A percentile compares a stretch with the other conserved stretches of the same genome.
These are phyloP conservation scores for Fraxinus sp. DNA, from an alignment of 305 asterid species.

Conservation along the genomic window DNA sequence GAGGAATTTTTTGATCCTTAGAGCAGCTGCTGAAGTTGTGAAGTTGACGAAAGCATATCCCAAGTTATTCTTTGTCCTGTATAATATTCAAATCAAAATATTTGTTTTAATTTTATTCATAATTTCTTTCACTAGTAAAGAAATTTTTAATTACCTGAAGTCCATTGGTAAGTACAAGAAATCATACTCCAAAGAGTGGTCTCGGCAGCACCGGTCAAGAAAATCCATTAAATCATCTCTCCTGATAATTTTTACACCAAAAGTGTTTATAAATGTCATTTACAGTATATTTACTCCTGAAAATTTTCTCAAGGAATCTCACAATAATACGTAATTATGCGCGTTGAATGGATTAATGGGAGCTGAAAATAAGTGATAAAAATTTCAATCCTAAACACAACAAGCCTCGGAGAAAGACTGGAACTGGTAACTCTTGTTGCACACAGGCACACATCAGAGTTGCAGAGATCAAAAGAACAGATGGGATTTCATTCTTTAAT, in stretches of 20 bases:
- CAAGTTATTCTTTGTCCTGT: slow-evolving; percentile 29
- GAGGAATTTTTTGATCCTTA: slow-evolving; percentile 15
- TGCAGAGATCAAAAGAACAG: slow-evolving; percentile 9
- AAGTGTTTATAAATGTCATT: background rate
- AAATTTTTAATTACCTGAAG: slow-evolving; percentile 31
- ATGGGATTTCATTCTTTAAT: slow-evolving; percentile 2
- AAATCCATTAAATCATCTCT: slow-evolving; percentile 38
- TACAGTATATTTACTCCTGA: background rate
- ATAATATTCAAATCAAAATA: background rate
- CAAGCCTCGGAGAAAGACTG: no score
- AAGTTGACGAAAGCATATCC: slow-evolving; percentile 53
- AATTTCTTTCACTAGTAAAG: background rate
- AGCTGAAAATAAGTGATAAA: background rate
- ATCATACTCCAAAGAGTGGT: slow-evolving; percentile 41
- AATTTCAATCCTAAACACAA: background rate
- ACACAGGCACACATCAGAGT: background rate
- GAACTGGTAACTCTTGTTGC: no score
- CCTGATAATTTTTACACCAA: slow-evolving; percentile 26
- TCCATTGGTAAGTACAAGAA: slow-evolving; percentile 51
- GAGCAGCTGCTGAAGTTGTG: slow-evolving; percentile 29
- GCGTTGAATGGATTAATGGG: background rate
- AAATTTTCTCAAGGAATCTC: background rate
- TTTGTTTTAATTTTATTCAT: background rate
- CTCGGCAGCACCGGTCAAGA: slow-evolving; percentile 31
- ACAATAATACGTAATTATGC: slow-evolving; percentile 8